Evolutionary conservation across 164 flowering plant genomes (phyloP), one percentile per base, ranked within the genome.

Genomic region (Aristolochia fimbriata): DNA sequence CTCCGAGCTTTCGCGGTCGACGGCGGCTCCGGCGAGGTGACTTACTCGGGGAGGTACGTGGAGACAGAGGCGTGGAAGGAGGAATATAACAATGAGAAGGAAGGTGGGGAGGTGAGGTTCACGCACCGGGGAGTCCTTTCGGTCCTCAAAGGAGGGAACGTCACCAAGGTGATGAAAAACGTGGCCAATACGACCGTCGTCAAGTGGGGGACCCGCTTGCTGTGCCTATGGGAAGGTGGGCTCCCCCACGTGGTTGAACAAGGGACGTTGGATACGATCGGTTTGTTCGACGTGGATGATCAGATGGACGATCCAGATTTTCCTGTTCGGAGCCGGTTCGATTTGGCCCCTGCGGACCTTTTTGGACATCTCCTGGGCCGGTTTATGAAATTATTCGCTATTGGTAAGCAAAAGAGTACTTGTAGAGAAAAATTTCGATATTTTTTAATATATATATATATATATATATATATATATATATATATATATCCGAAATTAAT

Each of bases 221-320:
- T 93, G 62, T 93, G 98, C 57, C 54, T 93, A 19, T 93, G 98
- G 98, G 98, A 93, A 67, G 98, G 98, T 60, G 98, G 97, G 17
- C 73, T 63, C 4, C 98, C 98, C 0, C 82, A 93, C 52, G 96
- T 90, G 78, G 76, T 93, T 41, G 77, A 83, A 47, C 43, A 86
- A 0, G 69, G 58, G 23, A 58, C 85, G 63, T 77, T 93, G 81
- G 80, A 82, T 59, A 93, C 98, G 0, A 68, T 87, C 22, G 92
- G 94, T 33, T 74, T 31, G 60, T 76, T 81, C 33, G 69, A 70
- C 21, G n/a, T n/a, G n/a, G n/a, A 30, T 84, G 70, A 68, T 75
- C 11, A n/a, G n/a, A n/a, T n/a, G n/a, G n/a, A n/a, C n/a, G n/a
- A n/a, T n/a, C n/a, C n/a, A n/a, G n/a, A n/a, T n/a, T n/a, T n/a